A percentile compares a stretch with the other conserved stretches of the same genome.
phyloP scores from a whole-genome alignment of 1,139 yeast genomes.

The Geotrichum carabidarum region DNA sequence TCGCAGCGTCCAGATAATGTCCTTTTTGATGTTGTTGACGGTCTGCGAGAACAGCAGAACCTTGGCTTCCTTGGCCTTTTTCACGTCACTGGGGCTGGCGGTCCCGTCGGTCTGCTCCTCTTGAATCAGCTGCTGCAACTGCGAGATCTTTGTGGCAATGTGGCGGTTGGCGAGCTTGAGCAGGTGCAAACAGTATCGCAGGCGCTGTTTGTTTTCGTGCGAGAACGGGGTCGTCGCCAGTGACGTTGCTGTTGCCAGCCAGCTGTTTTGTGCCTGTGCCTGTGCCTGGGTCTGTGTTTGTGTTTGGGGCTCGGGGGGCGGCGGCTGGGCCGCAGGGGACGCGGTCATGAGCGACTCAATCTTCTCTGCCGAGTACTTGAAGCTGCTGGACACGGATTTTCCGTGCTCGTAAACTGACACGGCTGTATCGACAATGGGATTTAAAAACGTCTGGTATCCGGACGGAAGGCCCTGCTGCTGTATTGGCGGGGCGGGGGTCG shows the following conservation, averaged over 20 bases:
- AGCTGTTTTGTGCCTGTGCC: neutral
- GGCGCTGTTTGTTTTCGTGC: conserved; percentile 61
- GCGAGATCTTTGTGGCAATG: conserved; percentile 57
- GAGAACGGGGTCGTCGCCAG: conserved; percentile 44
- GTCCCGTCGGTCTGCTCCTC: conserved; percentile 36
- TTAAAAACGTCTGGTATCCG: no score
- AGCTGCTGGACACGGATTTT: no score
- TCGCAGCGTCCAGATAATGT: conserved; percentile 81
- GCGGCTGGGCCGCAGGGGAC: no score
- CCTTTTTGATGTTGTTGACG: conserved; percentile 57
- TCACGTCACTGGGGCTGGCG: conserved; percentile 25
- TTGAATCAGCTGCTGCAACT: conserved; percentile 50
- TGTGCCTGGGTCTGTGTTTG: no score
- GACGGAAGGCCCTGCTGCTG: no score
- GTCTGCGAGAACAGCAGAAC: conserved; percentile 27
- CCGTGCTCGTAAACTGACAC: no score
- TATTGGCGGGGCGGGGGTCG: no score
- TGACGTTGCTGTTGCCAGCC: conserved; percentile 41
- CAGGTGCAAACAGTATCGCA: conserved; percentile 68
- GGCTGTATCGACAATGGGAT: no score
- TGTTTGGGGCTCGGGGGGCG: no score
- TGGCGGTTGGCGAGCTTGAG: conserved; percentile 72
- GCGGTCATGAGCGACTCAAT: no score
- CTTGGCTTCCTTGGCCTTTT: conserved; percentile 4
- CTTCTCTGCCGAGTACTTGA: no score